Percentiles rank a stretch among this genome's conserved stretches.
Evolutionary conservation across 73 alveolate species (phyloP).

Genomic region (Diophrys appendiculata): DNA sequence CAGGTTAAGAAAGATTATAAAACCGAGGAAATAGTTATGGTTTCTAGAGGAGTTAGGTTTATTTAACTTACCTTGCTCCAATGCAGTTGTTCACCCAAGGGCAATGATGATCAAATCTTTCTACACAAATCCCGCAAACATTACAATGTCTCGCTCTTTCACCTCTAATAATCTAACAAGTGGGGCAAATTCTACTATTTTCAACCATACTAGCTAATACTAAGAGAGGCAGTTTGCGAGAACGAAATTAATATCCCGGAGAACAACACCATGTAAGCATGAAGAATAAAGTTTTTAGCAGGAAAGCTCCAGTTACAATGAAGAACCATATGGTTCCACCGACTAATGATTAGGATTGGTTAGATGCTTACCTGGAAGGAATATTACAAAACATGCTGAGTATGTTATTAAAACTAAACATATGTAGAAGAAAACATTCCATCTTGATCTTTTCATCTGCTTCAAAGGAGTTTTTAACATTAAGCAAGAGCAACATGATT

Average conservation of each 20-base stretch:
- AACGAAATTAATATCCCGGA: neutral
- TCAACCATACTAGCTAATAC: neutral
- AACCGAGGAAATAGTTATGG: slow-evolving; percentile 62
- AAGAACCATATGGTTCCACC: neutral
- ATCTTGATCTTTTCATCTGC: neutral
- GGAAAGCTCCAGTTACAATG: neutral
- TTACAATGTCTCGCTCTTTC: slow-evolving; percentile 67
- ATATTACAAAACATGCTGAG: neutral
- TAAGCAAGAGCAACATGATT: slow-evolving; percentile 12
- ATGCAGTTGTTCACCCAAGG: slow-evolving; percentile 77
- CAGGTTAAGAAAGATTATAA: slow-evolving; percentile 54
- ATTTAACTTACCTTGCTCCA: slow-evolving; percentile 63
- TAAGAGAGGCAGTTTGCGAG: neutral
- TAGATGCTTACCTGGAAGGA: neutral
- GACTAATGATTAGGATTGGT: neutral
- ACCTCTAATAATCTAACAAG: slow-evolving; percentile 42
- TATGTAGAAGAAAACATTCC: neutral
- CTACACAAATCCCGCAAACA: slow-evolving; percentile 59
- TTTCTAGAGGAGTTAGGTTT: slow-evolving; percentile 16
- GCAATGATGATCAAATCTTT: slow-evolving; percentile 77
- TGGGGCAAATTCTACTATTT: slow-evolving; percentile 14
- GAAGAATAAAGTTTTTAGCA: neutral
- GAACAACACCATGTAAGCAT: neutral
- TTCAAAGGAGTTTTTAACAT: slow-evolving; percentile 44
- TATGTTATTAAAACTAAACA: neutral